These are phyloP conservation scores for Curvularia spicifera DNA, from an alignment of 2,329 filamentous ascomycete species.

Conservation along the genomic window DNA sequence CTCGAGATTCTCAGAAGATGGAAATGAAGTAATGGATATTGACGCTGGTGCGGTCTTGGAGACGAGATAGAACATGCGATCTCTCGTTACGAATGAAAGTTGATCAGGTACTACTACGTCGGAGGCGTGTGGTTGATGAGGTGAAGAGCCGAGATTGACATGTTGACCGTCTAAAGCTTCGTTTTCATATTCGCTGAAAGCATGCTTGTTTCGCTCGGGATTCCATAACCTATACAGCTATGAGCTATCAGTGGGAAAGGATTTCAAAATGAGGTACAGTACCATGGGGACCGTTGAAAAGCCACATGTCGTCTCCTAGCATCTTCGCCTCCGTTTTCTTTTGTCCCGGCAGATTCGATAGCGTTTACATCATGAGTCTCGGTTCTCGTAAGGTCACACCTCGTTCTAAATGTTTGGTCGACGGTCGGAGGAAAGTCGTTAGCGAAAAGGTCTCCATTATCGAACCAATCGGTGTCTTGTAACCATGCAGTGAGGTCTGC, in stretches of 20 bases:
- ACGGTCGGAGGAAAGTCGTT: background rate
- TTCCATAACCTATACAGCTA: background rate
- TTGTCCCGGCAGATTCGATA: background rate
- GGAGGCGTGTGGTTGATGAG: background rate
- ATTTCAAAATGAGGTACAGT: background rate
- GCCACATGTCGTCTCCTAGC: background rate
- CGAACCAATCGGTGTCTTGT: background rate
- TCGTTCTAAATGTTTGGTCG: background rate
- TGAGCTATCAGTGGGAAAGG: background rate
- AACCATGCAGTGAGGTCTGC: background rate
- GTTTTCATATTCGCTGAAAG: background rate
- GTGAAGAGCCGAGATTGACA: background rate
- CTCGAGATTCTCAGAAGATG: background rate
- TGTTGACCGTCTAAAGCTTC: background rate
- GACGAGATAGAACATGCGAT: background rate
- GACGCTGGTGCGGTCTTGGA: background rate
- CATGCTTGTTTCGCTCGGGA: background rate
- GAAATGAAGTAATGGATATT: background rate
- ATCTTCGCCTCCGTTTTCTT: background rate
- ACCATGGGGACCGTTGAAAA: background rate
- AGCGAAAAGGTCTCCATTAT: background rate
- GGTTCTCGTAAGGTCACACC: background rate
- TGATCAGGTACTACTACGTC: background rate
- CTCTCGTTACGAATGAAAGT: background rate
- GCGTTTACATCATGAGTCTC: background rate